Base-by-base conservation (phyloP, 192 early-diverging fungal species). In the Backusella macrospora region DNA sequence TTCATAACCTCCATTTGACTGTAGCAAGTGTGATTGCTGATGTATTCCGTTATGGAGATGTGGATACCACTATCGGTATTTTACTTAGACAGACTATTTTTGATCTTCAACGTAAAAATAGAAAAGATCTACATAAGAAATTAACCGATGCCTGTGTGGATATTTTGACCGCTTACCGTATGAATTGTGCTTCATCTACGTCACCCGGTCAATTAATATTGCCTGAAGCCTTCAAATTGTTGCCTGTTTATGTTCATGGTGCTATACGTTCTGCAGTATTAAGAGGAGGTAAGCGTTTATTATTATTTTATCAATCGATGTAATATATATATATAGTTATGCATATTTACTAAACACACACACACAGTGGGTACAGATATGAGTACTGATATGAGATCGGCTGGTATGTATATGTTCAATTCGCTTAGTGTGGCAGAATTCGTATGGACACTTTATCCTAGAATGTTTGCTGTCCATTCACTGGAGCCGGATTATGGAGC, bases 141-240 rank as follows among this genome's bases (percentile, higher is more conserved):
- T 80, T 99, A 70, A 92, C 92, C 1, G 94, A 98, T 26, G 86
- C 84, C 65, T 98, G 96, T 76, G 92, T 96, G 55, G 92, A 95
- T 74, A 90, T 99, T 62, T 80, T 99, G 42, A 87, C 93, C 8
- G 84, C 96, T 0, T 99, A 99, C 75, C 93, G 98, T 63, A 92
- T 90, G 72, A 91, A 99, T 76, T 96, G 94, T 74, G 97, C 97
- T 5, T 90, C 94, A 6, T 90, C 93, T 10, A 97, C 94, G 8
- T 90, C 95, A 7, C 93, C 97, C 4, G 97, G 96, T 37, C 98
- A 97, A 85, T 86, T 99, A 8, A 99, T 99, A 73, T 83, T 99
- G 63, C 97, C 98, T 34, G 98, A 99, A 76, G 90, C 95, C 0
- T 96, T 92, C 84, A 99, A 99, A 81, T 86, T 99, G 59, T 88